Evolutionary conservation across 139 green algal species (phyloP), one percentile per base, ranked within the genome.

Genomic region (Chlorella sp.): DNA sequence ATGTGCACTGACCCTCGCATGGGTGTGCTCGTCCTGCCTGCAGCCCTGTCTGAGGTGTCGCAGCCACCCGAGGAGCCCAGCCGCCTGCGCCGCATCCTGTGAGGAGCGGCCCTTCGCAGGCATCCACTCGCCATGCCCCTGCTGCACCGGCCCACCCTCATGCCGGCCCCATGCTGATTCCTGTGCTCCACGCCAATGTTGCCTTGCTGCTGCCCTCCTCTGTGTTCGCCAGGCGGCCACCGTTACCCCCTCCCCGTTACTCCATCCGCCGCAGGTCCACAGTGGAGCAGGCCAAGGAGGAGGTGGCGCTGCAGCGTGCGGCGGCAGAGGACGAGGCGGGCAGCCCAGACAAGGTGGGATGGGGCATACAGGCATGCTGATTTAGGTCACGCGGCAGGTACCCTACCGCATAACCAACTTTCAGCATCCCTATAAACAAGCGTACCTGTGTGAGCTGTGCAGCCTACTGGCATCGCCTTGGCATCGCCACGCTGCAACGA

Each of bases 21-120:
- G 32, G 70, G 70, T 48, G 40, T 58, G 28, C 7, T 79, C 11
- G 9, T 3, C 41, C 34, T 60, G 14, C 43, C 20, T 72, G 74
- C 68, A 69, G 46, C 82, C 9, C 82, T 82, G 68, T 46, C 22
- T 0, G 32, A 82, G 70, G 82, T 75, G 43, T 75, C 60, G 19
- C 38, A 54, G 19, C 62, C 62, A 0, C 14, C 30, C 32, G 73
- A 82, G 32, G 76, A 68, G 65, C 34, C n/a, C 19, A 51, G 46
- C 44, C 30, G 24, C 9, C 44, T 77, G 65, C 3, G 9, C 1
- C 28, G 28, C 9, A 48, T 67, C 20, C 46, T 85, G 22, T 26
- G 26, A 44, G 48, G n/a, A 26, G 17, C 43, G 48, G 48, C 54
- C 1, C 9, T 14, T 34, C 51, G 26, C 32, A 51, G 32, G 46